Base-by-base conservation (phyloP, 2,329 filamentous ascomycete species). In the Cyphellophora europaea region DNA sequence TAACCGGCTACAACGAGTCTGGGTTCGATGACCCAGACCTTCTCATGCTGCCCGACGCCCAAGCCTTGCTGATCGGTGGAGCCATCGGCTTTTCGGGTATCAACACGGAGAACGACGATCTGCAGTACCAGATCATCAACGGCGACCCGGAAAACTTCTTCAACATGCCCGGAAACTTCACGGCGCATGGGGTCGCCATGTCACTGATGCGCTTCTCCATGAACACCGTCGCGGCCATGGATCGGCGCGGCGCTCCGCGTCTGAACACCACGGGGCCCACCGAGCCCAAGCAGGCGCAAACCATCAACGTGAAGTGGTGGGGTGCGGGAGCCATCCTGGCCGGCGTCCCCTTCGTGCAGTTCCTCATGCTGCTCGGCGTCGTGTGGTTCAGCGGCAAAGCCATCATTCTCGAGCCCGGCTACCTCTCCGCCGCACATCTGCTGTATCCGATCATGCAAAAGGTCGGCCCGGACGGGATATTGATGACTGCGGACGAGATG, bases 211-310 rank as follows among this genome's bases (percentile, higher is more conserved):
- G 28, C 11, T 47, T 44, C 36, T 38, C 44, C 6, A 28, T 39
- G 5, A 37, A 40, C 18, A 38, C 41, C 5, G 34, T 47, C 27
- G 21, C 35, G 3, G 44, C 44, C 5, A 18, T 42, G 21, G 42
- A 47, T 32, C 5, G 27, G 3, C 17, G 29, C 16, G 44, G 42
- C 8, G 28, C 12, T 30, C 41, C 37, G 4, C 30, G 44, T 6
- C 12, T 34, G 14, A 44, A 93, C 69, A 52, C 89, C 94, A 33
- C 82, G 86, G 44, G 86, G 93, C 34, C 21, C 11, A 27, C 15
- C 11, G n/a, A 89, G 95, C 82, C 88, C 93, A 27, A 73, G 70
- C 5, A 87, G 82, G 10, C 62, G 66, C 58, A 96, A 88, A 51
- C 94, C 94, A 41, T 88, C 77, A 47, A 96, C 94, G 59, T 96